These are phyloP conservation scores for Xylariales sp. DNA, from an alignment of 2,329 filamentous ascomycete species.

Conservation along the genomic window DNA sequence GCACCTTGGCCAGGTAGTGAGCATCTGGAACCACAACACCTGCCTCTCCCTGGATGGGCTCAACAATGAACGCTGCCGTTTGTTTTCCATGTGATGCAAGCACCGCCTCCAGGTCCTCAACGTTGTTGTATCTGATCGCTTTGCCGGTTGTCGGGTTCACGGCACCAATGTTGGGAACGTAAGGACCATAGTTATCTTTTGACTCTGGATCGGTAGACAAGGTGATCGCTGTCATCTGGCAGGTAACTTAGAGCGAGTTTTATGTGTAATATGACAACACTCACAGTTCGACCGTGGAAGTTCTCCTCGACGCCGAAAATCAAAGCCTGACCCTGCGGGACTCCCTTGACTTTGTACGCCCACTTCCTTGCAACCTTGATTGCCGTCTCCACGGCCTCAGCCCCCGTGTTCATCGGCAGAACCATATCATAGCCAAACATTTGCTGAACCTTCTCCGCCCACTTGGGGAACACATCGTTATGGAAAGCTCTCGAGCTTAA, in stretches of 20 bases:
- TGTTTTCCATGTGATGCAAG: constrained; percentile 77
- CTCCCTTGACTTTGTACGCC: constrained; percentile 94
- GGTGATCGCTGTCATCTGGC: constrained; percentile 85
- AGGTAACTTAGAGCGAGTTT: neutral
- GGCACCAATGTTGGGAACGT: constrained; percentile 83
- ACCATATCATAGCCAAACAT: constrained; percentile 98
- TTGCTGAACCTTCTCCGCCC: constrained; percentile 84
- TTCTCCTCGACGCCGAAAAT: constrained; percentile 85
- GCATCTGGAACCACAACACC: constrained; percentile 93
- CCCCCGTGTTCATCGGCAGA: constrained; percentile 95
- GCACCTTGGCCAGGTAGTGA: constrained; percentile 75
- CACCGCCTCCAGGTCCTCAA: constrained; percentile 72
- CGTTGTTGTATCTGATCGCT: constrained; percentile 80
- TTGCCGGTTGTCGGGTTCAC: constrained; percentile 69
- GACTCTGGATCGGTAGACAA: constrained; percentile 95
- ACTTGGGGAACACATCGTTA: constrained; percentile 96
- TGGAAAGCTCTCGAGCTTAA: constrained; percentile 94
- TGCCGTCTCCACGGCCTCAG: constrained; percentile 91
- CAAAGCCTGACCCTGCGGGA: constrained; percentile 76
- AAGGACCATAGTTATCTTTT: constrained; percentile 93
- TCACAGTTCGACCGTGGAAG: constrained; percentile 91
- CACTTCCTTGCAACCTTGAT: constrained; percentile 96
- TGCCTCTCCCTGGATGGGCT: constrained; percentile 96
- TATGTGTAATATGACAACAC: constrained; percentile 25
- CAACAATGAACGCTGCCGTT: constrained; percentile 88